Conservation (phyloP, 2,329 filamentous ascomycete genomes). For the Pestalotiopsis fici region DNA sequence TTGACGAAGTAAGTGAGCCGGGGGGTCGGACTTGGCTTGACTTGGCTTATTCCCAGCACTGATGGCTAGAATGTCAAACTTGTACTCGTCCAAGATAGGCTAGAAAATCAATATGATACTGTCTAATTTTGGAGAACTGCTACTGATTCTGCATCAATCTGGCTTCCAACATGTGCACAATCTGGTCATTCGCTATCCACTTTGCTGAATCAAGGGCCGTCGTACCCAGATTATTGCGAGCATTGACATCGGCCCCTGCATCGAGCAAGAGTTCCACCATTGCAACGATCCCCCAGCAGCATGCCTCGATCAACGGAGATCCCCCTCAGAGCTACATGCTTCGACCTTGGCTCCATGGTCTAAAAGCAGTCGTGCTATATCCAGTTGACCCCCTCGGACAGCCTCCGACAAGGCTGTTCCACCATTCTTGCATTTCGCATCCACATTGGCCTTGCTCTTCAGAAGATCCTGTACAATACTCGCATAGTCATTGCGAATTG, state of each 20-base stretch:
- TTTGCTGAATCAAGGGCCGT: background rate
- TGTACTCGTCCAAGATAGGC: too few species aligned
- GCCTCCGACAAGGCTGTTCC: too few species aligned
- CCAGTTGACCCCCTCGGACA: too few species aligned
- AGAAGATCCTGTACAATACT: background rate
- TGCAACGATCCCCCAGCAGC: background rate
- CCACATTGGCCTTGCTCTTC: background rate
- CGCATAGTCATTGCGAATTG: background rate
- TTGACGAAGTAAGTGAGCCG: too few species aligned
- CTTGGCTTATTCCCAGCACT: too few species aligned
- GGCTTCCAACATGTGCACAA: background rate
- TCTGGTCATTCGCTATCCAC: background rate
- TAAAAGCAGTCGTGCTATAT: too few species aligned
- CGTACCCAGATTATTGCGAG: background rate
- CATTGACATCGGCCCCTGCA: background rate
- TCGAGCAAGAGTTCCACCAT: background rate
- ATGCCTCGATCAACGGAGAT: background rate
- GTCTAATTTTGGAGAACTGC: too few species aligned
- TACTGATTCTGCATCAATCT: too few species aligned
- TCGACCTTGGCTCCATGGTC: too few species aligned
- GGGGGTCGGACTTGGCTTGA: too few species aligned
- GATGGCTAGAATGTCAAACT: too few species aligned
- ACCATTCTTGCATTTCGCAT: background rate
- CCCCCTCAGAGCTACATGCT: too few species aligned
- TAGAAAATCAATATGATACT: background rate